phyloP scores from a whole-genome alignment of 2,329 filamentous ascomycete species.

The Chaetomium strumarium region DNA sequence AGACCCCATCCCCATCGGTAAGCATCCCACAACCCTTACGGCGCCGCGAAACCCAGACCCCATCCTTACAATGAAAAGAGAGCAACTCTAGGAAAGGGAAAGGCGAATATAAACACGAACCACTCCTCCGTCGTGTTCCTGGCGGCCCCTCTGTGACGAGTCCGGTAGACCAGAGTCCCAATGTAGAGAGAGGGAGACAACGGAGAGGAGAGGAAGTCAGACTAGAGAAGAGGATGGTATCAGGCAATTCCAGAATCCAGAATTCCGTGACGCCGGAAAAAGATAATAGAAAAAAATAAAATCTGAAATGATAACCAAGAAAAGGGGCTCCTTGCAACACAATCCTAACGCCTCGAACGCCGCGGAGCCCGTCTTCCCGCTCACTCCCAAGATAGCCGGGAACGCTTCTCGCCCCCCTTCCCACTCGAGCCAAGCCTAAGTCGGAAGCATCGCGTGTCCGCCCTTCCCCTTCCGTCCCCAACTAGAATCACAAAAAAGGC shows the following conservation, averaged over 20 bases:
- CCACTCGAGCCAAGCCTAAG: not conserved
- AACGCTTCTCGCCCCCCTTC: not conserved
- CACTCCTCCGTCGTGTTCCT: not conserved
- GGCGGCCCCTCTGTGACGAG: not conserved
- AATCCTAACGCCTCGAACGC: constrained; percentile 14
- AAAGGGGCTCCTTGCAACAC: not conserved
- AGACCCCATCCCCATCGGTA: no score
- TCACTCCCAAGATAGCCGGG: not conserved
- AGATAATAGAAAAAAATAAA: not conserved
- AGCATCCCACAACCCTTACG: no score
- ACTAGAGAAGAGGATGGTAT: constrained; percentile 6
- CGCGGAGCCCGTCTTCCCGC: not conserved
- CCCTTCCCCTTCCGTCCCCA: not conserved
- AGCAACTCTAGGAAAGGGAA: not conserved
- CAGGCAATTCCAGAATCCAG: constrained; percentile 8
- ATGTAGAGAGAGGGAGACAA: not conserved
- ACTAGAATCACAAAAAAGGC: not conserved
- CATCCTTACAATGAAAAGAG: not conserved
- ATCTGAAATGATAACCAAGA: not conserved
- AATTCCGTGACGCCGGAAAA: constrained; percentile 7
- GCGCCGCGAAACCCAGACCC: not conserved
- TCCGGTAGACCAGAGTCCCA: not conserved
- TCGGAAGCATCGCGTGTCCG: not conserved
- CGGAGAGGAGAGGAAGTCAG: not conserved
- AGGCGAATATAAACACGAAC: not conserved